A percentile compares a stretch with the other conserved stretches of the same genome.
phyloP scores from a whole-genome alignment of 2,329 filamentous ascomycete genomes.

The Lecanicillium sp. region DNA sequence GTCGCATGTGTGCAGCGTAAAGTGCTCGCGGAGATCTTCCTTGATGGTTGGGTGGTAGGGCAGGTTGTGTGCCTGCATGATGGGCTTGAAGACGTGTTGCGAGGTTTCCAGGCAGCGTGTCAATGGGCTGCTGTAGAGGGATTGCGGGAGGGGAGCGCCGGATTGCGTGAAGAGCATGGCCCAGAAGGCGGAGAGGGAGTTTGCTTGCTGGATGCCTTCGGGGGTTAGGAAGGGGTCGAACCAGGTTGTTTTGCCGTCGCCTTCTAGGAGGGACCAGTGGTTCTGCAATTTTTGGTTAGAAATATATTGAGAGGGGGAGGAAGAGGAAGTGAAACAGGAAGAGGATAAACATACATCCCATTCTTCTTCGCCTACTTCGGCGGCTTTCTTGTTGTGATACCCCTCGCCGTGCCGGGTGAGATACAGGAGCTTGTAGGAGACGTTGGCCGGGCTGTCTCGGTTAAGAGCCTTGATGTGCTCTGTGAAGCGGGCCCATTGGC shows the following conservation, averaged over 20 bases:
- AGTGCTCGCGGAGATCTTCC: slow-evolving; percentile 49
- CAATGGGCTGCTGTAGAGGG: slow-evolving; percentile 50
- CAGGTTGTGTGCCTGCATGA: slow-evolving; percentile 25
- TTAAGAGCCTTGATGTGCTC: slow-evolving; percentile 40
- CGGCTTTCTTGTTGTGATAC: slow-evolving; percentile 38
- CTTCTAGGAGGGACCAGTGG: slow-evolving; percentile 29
- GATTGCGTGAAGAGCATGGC: slow-evolving; percentile 29
- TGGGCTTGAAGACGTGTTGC: slow-evolving; percentile 36
- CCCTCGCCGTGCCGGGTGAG: slow-evolving; percentile 52
- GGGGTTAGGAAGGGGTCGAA: slow-evolving; percentile 41
- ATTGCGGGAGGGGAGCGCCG: slow-evolving; percentile 43
- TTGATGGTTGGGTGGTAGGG: slow-evolving; percentile 45
- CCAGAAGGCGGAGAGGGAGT: slow-evolving; percentile 44
- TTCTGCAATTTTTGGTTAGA: slow-evolving; percentile 14
- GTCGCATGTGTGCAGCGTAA: slow-evolving; percentile 56
- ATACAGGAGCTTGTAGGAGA: slow-evolving; percentile 45
- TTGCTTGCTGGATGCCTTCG: slow-evolving; percentile 44
- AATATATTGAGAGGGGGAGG: neutral
- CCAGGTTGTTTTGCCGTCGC: slow-evolving; percentile 29
- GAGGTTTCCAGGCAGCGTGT: slow-evolving; percentile 51
- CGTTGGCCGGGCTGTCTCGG: slow-evolving; percentile 26
- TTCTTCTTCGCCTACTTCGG: slow-evolving; percentile 45
- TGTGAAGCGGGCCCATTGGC: slow-evolving; percentile 44
- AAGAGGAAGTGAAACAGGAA: neutral
- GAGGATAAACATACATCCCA: slow-evolving; percentile 37